phyloP scores from a whole-genome alignment of 345 rosid genomes.

The Cardiospermum halicacabum region DNA sequence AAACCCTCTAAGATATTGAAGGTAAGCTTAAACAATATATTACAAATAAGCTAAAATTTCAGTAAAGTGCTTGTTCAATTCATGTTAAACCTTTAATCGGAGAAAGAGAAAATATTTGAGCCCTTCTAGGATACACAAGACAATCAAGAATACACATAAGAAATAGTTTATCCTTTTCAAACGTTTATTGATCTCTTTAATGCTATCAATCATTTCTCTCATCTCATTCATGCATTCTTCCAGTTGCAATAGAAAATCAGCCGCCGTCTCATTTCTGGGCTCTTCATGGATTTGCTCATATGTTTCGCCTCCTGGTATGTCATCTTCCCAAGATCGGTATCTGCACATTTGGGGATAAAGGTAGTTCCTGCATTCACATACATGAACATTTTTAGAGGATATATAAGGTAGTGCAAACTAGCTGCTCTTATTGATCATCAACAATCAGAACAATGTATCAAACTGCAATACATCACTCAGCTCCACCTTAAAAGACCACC shows the following conservation, averaged over 20 bases:
- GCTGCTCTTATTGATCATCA: not conserved
- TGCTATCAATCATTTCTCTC: slow-evolving; percentile 9
- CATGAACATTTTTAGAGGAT: not conserved
- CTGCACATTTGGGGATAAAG: not conserved
- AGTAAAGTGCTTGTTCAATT: no score
- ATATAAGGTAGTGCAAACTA: not conserved
- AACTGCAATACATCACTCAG: not conserved
- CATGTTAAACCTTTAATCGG: not conserved
- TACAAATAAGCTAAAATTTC: not conserved
- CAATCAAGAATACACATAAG: slow-evolving; percentile 4
- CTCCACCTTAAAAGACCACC: not conserved
- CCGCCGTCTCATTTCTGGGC: slow-evolving; percentile 9
- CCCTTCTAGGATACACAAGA: slow-evolving; percentile 11
- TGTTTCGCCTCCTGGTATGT: not conserved
- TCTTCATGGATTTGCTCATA: slow-evolving; percentile 8
- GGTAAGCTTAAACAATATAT: not conserved
- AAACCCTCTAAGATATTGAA: not conserved
- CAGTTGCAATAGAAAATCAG: slow-evolving; percentile 7
- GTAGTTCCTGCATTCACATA: not conserved
- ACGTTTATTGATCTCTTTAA: slow-evolving; percentile 4
- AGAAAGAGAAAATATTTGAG: not conserved
- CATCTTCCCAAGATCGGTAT: slow-evolving; percentile 5
- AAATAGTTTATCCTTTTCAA: slow-evolving; percentile 12
- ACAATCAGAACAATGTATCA: not conserved
- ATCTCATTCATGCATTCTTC: slow-evolving; percentile 14